Base-by-base conservation (phyloP, 2,329 filamentous ascomycete species). In the Podosphaera xanthii region DNA sequence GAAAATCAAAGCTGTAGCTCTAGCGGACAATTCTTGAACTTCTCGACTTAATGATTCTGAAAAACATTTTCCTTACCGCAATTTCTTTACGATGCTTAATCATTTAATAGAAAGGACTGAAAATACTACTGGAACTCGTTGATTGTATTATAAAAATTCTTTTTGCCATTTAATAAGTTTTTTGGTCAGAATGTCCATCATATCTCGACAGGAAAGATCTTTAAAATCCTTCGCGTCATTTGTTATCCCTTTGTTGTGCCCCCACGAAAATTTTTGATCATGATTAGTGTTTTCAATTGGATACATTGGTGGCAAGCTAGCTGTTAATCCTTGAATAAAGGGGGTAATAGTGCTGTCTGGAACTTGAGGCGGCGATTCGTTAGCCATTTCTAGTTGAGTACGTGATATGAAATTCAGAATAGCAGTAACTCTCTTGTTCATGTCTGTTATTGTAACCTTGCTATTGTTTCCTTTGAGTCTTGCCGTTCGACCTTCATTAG, bases 371-470 rank as follows among this genome's bases (percentile, higher is more conserved):
- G 71, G 68, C 5, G 71, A 75, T 70, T 83, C 84, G 36, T 79
- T 81, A 1, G 87, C 88, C 71, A 94, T 79, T 67, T 96, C 90
- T 5, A 94, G 77, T 70, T 96, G 89, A 60, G 88, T 91, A 64
- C 87, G 82, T 3, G 86, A 84, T 63, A 96, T 95, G 67, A 91
- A 96, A 65, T 92, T 88, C 61, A 94, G 77, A 68, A 96, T 94
- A 30, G 80, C 85, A 3, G 86, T 80, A 4, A 90, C 87, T 8
- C 88, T 83, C 63, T 86, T 81, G 71, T 86, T 87, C 81, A 94
- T 89, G 68, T 95, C 89, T 61, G 83, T 83, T 82, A 94, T 86
- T 35, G 83, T 90, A 60, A 89, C 80, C 69, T 86, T 88, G 64
- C 73, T 72, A 57, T 71, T 68, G 62, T 70, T 71, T 42, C 65